Base-by-base conservation (phyloP, 2,329 filamentous ascomycete genomes). In the Verticillium nubilum region DNA sequence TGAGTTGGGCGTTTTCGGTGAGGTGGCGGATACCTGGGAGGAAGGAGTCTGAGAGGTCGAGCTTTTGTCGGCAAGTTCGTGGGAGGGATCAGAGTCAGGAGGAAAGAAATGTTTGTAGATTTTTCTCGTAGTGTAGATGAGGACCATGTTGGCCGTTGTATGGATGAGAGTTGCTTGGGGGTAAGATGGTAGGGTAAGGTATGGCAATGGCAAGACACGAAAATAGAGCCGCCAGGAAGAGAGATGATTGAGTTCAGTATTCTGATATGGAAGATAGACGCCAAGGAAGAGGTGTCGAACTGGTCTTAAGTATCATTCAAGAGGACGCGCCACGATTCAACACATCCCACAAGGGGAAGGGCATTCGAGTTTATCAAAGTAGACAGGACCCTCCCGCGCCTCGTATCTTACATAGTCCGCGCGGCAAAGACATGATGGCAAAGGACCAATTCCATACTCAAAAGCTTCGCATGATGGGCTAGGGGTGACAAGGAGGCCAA, bases 61-160 rank as follows among this genome's bases (percentile, higher is more conserved):
- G n/a, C 10, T 10, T 10, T 50, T 50, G 19, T 50, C 19, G n/a
- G 42, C 25, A 12, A 50, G 42, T 19, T 50, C 42, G 19, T 23
- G 42, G 42, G 42, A 50, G 19, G 42, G 25, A 7, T 23, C 42
- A 10, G 19, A 25, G 19, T 50, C 42, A 2, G 42, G 42, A 10
- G 42, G 42, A 19, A 50, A 50, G n/a, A 50, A 19, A 12, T 23
- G 25, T n/a, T 26, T 25, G 55, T 56, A 63, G 13, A 25, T 10
- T 28, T 60, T 63, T 47, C 58, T 63, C 10, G 56, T 52, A 25
- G 58, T 19, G 55, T 63, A 62, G n/a, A 60, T 56, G 17, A 63
- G n/a, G 4, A 61, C 57, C 61, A 63, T 63, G 6, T 26, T 31
- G 33, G 12, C 17, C 13, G 33, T 17, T 37, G 13, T 23, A 19